Evolutionary conservation across 768 basidiomycete genomes (phyloP), one percentile per base, ranked within the genome.

Genomic region (Ramaria sp.): DNA sequence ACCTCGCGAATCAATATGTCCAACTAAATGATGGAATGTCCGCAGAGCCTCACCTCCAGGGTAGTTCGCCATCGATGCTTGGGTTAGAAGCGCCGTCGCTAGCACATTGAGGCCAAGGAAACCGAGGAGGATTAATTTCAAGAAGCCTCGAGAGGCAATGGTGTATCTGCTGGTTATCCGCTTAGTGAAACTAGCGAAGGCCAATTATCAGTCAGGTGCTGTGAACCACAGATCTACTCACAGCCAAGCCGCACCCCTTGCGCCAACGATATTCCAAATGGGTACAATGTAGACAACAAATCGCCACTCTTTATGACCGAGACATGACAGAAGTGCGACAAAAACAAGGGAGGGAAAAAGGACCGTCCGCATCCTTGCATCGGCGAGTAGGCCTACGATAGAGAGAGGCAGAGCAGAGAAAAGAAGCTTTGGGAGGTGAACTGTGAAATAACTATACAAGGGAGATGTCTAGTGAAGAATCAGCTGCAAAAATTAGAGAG

Each of bases 221-320:
- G 49, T 3, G 27, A 34, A 16, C n/a, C 32, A 34, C 32, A 34
- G 8, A 13, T 9, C 32, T 34, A 34, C 85, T 59, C 67, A 94
- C 88, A 93, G 64, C 65, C 74, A 77, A 4, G 70, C 64, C 1
- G 80, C 72, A 2, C 81, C 83, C 15, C 81, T 66, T 0, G 92
- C 84, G 1, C 88, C 91, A 1, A 83, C 78, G 3, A 93, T 66
- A 61, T 96, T 95, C 66, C 91, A 71, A 1, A 80, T 63, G 0
- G 94, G 93, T 0, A 97, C 78, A 16, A 82, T 76, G 63, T 98
- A 98, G 7, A 91, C 76, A 55, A 98, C 73, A 67, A 99, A 99
- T 6, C 96, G 78, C 96, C 96, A 99, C 68, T 99, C 96, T 65
- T 99, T 99, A 69, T 99, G 96, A 0, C 79, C 83, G 1, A 97